A percentile compares a stretch with the other conserved stretches of the same genome.
Evolutionary conservation across 208 protist species (phyloP).

Genomic region (Crithidia thermophila): DNA sequence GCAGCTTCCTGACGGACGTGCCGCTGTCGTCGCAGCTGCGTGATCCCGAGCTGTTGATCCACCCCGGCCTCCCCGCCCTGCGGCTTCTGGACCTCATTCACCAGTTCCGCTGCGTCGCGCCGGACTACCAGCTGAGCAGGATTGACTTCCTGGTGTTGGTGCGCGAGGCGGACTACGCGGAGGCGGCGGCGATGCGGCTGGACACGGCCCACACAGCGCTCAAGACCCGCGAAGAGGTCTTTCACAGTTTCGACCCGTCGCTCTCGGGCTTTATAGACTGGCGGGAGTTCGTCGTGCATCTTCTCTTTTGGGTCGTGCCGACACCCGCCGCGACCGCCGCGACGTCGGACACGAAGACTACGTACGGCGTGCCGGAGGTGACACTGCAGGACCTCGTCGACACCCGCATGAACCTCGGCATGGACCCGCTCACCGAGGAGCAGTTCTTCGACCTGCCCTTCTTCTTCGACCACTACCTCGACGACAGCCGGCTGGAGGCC

Average conservation of each 20-base stretch:
- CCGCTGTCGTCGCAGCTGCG: constrained; percentile 47
- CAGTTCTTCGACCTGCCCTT: constrained; percentile 62
- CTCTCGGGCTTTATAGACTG: constrained; percentile 78
- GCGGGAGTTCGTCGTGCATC: constrained; percentile 82
- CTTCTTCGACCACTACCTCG: constrained; percentile 62
- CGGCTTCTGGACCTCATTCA: constrained; percentile 68
- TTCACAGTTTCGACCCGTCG: constrained; percentile 64
- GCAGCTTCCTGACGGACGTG: constrained; percentile 72
- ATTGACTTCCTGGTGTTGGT: constrained; percentile 73
- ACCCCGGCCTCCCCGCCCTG: constrained; percentile 54
- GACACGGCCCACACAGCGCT: constrained; percentile 15
- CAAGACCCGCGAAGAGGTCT: constrained; percentile 54
- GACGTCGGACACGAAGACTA: not conserved
- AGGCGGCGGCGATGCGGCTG: constrained; percentile 27
- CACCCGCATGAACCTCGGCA: constrained; percentile 40
- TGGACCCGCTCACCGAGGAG: constrained; percentile 42
- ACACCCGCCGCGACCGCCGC: constrained; percentile 6
- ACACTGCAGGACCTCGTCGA: constrained; percentile 63
- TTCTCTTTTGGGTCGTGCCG: constrained; percentile 82
- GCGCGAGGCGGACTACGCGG: constrained; percentile 59
- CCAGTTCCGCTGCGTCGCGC: constrained; percentile 68
- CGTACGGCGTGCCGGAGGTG: constrained; percentile 45
- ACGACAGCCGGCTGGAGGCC: constrained; percentile 47
- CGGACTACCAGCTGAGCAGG: constrained; percentile 63
- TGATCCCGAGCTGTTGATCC: constrained; percentile 37